These are phyloP conservation scores for Malus orientalis DNA, from an alignment of 306 rosid species.

Conservation along the genomic window DNA sequence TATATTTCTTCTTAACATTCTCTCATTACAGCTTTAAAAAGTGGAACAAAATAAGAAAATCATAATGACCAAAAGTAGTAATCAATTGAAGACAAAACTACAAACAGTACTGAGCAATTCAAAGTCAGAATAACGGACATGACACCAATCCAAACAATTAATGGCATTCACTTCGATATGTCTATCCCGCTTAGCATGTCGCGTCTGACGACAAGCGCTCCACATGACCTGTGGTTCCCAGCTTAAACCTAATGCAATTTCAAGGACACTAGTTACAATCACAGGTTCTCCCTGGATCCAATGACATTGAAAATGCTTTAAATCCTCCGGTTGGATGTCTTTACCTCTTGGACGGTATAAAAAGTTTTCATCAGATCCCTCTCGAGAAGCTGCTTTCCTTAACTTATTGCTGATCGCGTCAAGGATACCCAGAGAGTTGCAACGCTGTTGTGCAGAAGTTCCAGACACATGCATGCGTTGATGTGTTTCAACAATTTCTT, in stretches of 20 bases:
- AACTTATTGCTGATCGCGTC: slow-evolving; percentile 6
- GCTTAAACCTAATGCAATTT: slow-evolving; percentile 60
- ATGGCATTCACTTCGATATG: slow-evolving; percentile 55
- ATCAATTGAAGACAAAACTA: not conserved
- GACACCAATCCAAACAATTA: slow-evolving; percentile 75
- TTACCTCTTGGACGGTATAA: slow-evolving; percentile 54
- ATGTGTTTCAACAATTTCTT: slow-evolving; percentile 28
- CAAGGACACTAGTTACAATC: slow-evolving; percentile 64
- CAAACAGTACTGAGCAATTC: not conserved
- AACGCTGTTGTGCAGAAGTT: slow-evolving; percentile 24
- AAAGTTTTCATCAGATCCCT: slow-evolving; percentile 44
- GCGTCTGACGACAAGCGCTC: slow-evolving; percentile 68
- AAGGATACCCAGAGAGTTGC: not conserved
- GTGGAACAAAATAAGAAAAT: not conserved
- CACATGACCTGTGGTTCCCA: slow-evolving; percentile 92
- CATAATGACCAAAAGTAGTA: not conserved
- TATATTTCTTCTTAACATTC: too few species aligned
- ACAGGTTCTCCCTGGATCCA: slow-evolving; percentile 86
- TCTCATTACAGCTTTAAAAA: not conserved
- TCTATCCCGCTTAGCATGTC: slow-evolving; percentile 9
- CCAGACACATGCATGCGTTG: slow-evolving; percentile 16
- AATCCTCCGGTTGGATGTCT: slow-evolving; percentile 28
- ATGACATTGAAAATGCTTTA: slow-evolving; percentile 67
- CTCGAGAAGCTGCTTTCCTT: slow-evolving; percentile 63
- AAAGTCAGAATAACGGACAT: slow-evolving; percentile 41